Evolutionary conservation across 164 flowering plant species (phyloP), one percentile per base, ranked within the genome.

Genomic region (Hamamelis virginiana): DNA sequence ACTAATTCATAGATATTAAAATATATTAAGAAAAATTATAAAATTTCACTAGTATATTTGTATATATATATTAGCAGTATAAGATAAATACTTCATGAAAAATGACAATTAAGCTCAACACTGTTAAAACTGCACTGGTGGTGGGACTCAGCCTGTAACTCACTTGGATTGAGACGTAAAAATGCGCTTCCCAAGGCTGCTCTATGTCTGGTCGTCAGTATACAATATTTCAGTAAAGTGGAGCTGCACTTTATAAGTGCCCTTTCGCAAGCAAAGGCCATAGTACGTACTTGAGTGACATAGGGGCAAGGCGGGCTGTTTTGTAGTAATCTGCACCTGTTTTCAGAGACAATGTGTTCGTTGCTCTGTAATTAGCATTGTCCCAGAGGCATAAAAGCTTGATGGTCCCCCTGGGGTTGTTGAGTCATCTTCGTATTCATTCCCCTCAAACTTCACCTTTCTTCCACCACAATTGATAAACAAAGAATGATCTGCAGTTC

Each of bases 171-270:
- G 86, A 81, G 4, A 95, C 83, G 73, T 95, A 69, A 95, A 92
- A 44, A 83, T 64, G 48, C 97, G 92, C 76, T 58, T 82, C 4
- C 97, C 98, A 58, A 80, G 63, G 72, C 89, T 83, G 64, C 71
- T 72, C 65, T 62, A 91, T 14, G 81, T 80, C 57, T 71, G 64
- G 64, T 84, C 78, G 81, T 84, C 74, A 19, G 86, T 48, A 69
- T 68, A 91, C 77, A 81, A 76, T 16, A 87, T 91, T 76, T 92
- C 98, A 25, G 96, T 92, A 78, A 95, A 95, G 73, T 91, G 96
- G 43, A 95, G 96, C 45, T 60, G 68, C 48, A 95, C 96, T 61
- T 57, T 83, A 66, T 92, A 95, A 65, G 77, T 89, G 5, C 98
- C 98, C 16, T 75, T 69, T 22, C 71, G 70, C 77, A 92, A 52